phyloP scores from a whole-genome alignment of 495 filamentous ascomycete genomes.

The Podospora pseudoanserina region DNA sequence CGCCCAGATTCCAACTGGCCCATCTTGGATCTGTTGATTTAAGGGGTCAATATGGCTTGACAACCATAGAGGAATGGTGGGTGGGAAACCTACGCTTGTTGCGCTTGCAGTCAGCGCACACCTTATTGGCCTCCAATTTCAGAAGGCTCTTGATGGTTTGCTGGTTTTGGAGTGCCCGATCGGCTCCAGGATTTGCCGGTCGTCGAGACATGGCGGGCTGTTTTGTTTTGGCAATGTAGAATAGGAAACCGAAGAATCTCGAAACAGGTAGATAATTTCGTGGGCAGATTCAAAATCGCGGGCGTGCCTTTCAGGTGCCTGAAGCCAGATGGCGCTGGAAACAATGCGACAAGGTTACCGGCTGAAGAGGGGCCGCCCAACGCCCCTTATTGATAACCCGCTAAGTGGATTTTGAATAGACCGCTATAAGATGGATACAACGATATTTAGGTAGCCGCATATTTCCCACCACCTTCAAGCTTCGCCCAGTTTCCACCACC shows the following conservation, averaged over 20 bases:
- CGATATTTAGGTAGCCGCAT: not conserved
- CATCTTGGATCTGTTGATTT: constrained; percentile 76
- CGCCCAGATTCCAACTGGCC: constrained; percentile 95
- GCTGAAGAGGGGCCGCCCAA: constrained; percentile 1
- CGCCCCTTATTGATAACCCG: not conserved
- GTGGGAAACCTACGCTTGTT: constrained; percentile 77
- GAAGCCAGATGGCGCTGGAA: constrained; percentile 4
- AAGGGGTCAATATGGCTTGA: constrained; percentile 17
- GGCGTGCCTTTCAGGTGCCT: constrained; percentile 1
- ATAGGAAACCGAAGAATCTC: not conserved
- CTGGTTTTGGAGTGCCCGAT: constrained; percentile 81
- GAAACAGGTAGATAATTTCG: not conserved
- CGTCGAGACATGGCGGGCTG: constrained; percentile 76
- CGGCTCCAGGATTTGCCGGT: constrained; percentile 65
- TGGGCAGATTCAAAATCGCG: constrained; percentile 2
- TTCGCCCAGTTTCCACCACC: not conserved
- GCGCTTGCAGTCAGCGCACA: constrained; percentile 96
- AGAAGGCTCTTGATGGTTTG: constrained; percentile 85
- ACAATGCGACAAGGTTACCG: constrained; percentile 2
- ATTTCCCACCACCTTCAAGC: not conserved
- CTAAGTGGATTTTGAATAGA: not conserved
- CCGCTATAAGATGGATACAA: not conserved
- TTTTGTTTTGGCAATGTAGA: not conserved
- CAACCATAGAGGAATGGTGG: not conserved
- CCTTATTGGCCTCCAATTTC: constrained; percentile 91